phyloP scores from a whole-genome alignment of 495 filamentous ascomycete species.

The Podospora tetraspora region DNA sequence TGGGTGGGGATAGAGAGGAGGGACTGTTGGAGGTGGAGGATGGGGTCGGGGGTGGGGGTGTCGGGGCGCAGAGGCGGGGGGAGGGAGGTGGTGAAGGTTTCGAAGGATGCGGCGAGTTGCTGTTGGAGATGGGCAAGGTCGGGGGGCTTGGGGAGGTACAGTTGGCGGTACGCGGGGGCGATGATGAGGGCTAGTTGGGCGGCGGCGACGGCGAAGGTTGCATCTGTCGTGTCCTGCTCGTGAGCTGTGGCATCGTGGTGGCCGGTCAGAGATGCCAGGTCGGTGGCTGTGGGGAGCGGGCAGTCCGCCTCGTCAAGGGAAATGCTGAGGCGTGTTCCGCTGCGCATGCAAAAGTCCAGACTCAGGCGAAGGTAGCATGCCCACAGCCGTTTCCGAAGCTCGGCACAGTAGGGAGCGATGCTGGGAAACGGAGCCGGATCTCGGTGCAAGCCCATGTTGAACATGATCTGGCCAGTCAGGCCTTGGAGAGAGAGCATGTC shows the following conservation, averaged over 20 bases:
- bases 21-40: conserved; percentile 16
- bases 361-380: conserved; percentile 15
- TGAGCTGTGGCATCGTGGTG: neutral
- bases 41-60: conserved; percentile 5
- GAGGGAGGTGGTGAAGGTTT: conserved; percentile 3
- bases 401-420: conserved; percentile 17
- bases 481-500: conserved; percentile 18
- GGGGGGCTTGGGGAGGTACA: conserved; percentile 13
- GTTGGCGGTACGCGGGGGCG: conserved; percentile 13
- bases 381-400: conserved; percentile 22
- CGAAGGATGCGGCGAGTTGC: conserved; percentile 5
- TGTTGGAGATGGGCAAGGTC: conserved; percentile 4
- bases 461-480: conserved; percentile 16
- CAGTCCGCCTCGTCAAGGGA: conserved; percentile 21
- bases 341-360: conserved; percentile 21
- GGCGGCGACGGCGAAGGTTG: conserved; percentile 12
- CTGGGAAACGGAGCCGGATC: conserved; percentile 16
- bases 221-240: conserved; percentile 7
- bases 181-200: conserved; percentile 15
- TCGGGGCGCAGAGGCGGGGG: conserved; percentile 5
- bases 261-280: conserved; percentile 3
- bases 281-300: conserved; percentile 9
- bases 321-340: conserved; percentile 17
- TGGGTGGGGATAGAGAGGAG: conserved; percentile 15
- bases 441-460: conserved; percentile 22